A percentile compares a stretch with the other conserved stretches of the same genome.
Conservation (phyloP, 371 early-diverging fungal species). For the Ecytonucleospora hepatopenaei region DNA sequence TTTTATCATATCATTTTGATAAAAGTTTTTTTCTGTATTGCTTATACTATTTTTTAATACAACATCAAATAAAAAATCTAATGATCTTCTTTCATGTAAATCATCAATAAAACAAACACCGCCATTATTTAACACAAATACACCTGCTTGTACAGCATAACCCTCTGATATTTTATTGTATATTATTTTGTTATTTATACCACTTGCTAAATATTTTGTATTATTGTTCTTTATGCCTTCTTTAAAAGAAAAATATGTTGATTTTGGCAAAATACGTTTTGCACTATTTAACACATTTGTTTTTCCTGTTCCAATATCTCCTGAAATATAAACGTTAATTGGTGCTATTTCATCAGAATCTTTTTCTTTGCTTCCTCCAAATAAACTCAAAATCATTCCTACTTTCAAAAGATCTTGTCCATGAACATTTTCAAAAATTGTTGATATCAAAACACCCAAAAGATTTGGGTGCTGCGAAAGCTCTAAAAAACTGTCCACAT, state of each 20-base stretch:
- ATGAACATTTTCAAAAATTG: constrained; percentile 62
- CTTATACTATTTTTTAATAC: constrained; percentile 73
- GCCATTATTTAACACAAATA: constrained; percentile 63
- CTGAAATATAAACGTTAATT: constrained; percentile 55
- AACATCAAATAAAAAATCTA: constrained; percentile 67
- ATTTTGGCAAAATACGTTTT: constrained; percentile 59
- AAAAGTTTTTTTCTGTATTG: constrained; percentile 45
- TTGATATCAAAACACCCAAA: constrained; percentile 58
- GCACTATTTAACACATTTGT: constrained; percentile 60
- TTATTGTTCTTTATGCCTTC: constrained; percentile 63
- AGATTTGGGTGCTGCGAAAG: constrained; percentile 57
- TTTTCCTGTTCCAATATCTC: constrained; percentile 63
- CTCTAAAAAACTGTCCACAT: constrained; percentile 24
- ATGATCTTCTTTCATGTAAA: constrained; percentile 60
- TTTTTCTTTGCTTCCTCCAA: constrained; percentile 59
- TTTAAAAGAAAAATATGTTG: constrained; percentile 59
- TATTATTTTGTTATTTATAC: constrained; percentile 60
- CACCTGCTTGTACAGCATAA: too few species aligned
- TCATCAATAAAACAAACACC: constrained; percentile 68
- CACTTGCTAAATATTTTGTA: constrained; percentile 58
- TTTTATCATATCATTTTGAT: constrained; percentile 49
- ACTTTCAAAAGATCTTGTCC: constrained; percentile 64
- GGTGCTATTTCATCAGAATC: constrained; percentile 9
- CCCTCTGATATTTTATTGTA: constrained; percentile 61
- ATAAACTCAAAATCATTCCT: constrained; percentile 61